phyloP scores from a whole-genome alignment of 2,329 filamentous ascomycete genomes.

The Sporothrix variecibatus region DNA sequence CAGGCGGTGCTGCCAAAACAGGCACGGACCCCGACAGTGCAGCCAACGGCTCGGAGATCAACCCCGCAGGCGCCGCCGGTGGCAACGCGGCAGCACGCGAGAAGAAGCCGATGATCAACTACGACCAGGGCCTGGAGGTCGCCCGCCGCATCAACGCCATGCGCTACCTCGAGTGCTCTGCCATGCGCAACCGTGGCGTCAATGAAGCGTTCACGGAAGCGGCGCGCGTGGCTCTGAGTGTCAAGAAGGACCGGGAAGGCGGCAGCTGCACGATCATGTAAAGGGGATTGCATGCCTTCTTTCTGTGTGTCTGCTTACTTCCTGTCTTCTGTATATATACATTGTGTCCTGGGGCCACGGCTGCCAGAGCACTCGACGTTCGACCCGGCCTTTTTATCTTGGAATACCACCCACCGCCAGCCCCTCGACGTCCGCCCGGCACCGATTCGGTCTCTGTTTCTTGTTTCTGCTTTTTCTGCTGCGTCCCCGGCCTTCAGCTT shows the following conservation, averaged over 20 bases:
- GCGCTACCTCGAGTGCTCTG: conserved; percentile 96
- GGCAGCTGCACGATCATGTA: conserved; percentile 64
- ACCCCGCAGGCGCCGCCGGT: conserved; percentile 46
- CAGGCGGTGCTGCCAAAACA: conserved; percentile 35
- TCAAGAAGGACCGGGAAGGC: conserved; percentile 66
- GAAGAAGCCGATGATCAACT: conserved; percentile 77
- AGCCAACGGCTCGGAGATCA: conserved; percentile 52
- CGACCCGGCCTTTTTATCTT: neutral
- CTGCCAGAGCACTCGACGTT: neutral
- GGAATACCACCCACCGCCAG: neutral
- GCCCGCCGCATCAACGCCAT: conserved; percentile 89
- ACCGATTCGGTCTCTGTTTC: neutral
- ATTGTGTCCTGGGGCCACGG: neutral
- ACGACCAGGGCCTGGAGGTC: conserved; percentile 88
- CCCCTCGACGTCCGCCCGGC: neutral
- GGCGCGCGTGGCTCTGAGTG: conserved; percentile 83
- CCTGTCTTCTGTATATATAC: conserved; percentile 4
- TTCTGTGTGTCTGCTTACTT: neutral
- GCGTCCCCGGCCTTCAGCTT: neutral
- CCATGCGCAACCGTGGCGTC: conserved; percentile 96
- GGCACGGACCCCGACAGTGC: conserved; percentile 26
- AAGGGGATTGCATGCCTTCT: neutral
- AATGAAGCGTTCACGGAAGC: conserved; percentile 99
- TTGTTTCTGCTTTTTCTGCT: conserved; percentile 1
- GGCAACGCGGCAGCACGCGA: conserved; percentile 45